Evolutionary conservation across 441 rosid species (phyloP), one percentile per base, ranked within the genome.

Genomic region (Hura crepitans): DNA sequence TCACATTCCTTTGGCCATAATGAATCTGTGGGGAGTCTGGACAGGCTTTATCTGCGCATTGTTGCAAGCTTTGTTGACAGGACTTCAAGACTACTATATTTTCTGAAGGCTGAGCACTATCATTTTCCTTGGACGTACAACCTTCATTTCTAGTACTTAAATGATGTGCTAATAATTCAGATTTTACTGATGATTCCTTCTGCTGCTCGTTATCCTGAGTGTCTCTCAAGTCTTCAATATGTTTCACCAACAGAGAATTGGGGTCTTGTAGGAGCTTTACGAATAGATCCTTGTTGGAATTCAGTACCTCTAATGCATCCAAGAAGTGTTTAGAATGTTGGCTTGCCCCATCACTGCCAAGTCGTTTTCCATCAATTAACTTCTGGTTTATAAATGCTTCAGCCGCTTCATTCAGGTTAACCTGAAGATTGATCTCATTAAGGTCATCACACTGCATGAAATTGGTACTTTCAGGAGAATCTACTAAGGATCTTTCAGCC

Each of bases 211-310:
- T 82, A 2, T 45, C 77, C 68, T 77, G 83, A 56, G 80, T 79
- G 70, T 82, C 82, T 50, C 78, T 69, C 61, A 87, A 71, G 56
- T 84, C 92, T 81, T 82, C 73, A 13, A 88, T 77, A 58, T 81
- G 88, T 33, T 84, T 85, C 46, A 61, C 87, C 42, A 89, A 67
- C 56, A 89, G 74, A 46, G 91, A 91, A 75, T 82, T 78, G 27
- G 93, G 97, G 72, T 91, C 93, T 69, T 89, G 91, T 46, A 91
- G 82, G 70, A 89, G 88, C 70, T 86, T 87, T 43, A 83, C 28
- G 59, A 89, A 86, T 68, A 91, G 70, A 50, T 89, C 93, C 83
- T 83, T 87, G 77, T 91, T 91, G 5, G 87, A 87, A 76, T 89
- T 87, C 58, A 91, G 51, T 25, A 86, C 75, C 72, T 87, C 86